Percentiles rank a stretch among this genome's conserved stretches.
Conservation (phyloP, 2,329 filamentous ascomycete species). For the Hirsutella rhossiliensis region DNA sequence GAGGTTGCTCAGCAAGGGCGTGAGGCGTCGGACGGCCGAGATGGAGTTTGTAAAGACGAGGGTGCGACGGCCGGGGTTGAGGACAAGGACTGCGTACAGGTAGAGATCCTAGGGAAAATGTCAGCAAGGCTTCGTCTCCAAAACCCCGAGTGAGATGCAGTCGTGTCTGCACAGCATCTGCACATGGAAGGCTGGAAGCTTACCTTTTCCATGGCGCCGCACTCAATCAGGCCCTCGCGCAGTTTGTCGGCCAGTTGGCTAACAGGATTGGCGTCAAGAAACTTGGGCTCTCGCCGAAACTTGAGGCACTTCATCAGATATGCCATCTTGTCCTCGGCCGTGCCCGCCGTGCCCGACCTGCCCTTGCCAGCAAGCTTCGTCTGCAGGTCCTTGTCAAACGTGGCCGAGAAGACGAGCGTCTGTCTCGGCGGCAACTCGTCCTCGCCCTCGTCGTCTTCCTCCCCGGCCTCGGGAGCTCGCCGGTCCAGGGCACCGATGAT, state of each 20-base stretch:
- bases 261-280: slow-evolving; percentile 82
- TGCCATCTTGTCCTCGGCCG: slow-evolving; percentile 74
- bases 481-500: slow-evolving; percentile 74
- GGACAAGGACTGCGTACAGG: slow-evolving; percentile 74
- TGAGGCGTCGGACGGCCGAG: slow-evolving; percentile 74
- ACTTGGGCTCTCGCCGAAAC: slow-evolving; percentile 77
- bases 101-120: slow-evolving; percentile 58
- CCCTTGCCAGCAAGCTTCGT: slow-evolving; percentile 78
- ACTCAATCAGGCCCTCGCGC: slow-evolving; percentile 85
- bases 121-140: not conserved
- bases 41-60: slow-evolving; percentile 96
- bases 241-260: slow-evolving; percentile 80
- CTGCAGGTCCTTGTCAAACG: slow-evolving; percentile 83
- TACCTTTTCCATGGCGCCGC: slow-evolving; percentile 84
- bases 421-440: slow-evolving; percentile 46
- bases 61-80: slow-evolving; percentile 69
- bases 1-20: slow-evolving; percentile 73
- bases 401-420: slow-evolving; percentile 92
- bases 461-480: slow-evolving; percentile 48
- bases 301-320: slow-evolving; percentile 84
- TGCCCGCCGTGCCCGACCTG: slow-evolving; percentile 34
- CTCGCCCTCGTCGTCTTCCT: slow-evolving; percentile 35
- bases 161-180: not conserved
- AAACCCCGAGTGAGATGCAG: not conserved
- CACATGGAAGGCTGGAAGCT: slow-evolving; percentile 4